Evolutionary conservation across 2,329 filamentous ascomycete genomes (phyloP).

Genomic region (Sporothrix mexicana): DNA sequence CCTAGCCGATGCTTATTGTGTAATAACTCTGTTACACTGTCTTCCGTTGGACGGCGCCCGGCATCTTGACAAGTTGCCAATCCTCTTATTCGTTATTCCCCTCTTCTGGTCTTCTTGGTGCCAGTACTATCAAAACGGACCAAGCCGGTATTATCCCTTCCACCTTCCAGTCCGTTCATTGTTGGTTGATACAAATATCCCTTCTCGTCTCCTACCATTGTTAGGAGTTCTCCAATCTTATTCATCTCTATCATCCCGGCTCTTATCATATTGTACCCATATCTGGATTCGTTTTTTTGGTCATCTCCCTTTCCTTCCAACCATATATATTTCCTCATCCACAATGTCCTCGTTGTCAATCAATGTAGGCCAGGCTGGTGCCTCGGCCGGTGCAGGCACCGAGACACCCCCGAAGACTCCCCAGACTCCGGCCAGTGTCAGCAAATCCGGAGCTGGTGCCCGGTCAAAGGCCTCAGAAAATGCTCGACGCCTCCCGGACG

Average conservation of each 20-base stretch:
- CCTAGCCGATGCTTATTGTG: slow-evolving; percentile 21
- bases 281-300: no score
- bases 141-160: neutral
- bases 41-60: neutral
- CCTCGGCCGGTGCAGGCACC: neutral
- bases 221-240: neutral
- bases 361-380: slow-evolving; percentile 13
- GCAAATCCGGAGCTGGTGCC: neutral
- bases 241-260: neutral
- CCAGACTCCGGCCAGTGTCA: neutral
- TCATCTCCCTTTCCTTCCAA: neutral
- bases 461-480: neutral
- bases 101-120: neutral
- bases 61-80: slow-evolving; percentile 14
- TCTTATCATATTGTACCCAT: no score
- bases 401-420: slow-evolving; percentile 27
- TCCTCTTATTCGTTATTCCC: neutral
- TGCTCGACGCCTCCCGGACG: slow-evolving; percentile 40
- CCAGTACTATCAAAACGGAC: neutral
- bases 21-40: slow-evolving; percentile 13
- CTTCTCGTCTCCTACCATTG: neutral
- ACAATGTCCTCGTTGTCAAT: slow-evolving; percentile 15
- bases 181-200: slow-evolving; percentile 15
- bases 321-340: neutral
- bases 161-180: neutral